phyloP scores from a whole-genome alignment of 2,329 filamentous ascomycete genomes.

The Penicillium occitanis region DNA sequence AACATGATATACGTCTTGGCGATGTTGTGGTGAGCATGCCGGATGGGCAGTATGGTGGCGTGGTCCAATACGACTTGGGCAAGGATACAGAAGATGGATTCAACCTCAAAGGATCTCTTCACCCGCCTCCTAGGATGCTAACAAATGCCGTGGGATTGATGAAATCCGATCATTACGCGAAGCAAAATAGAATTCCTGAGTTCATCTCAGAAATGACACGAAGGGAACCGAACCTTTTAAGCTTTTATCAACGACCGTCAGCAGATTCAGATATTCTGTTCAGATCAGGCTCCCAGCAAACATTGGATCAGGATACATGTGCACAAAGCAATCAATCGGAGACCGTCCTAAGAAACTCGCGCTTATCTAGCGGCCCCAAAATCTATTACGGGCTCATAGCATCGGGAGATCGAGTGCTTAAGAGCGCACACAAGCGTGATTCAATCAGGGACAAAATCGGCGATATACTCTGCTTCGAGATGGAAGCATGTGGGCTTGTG shows the following conservation, averaged over 20 bases:
- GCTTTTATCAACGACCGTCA: not conserved
- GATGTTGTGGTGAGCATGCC: constrained; percentile 33
- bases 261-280: constrained; percentile 1
- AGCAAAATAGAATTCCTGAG: constrained; percentile 1
- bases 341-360: not conserved
- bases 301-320: not conserved
- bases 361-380: not conserved
- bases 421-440: constrained; percentile 22
- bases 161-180: constrained; percentile 7
- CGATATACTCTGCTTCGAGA: constrained; percentile 27
- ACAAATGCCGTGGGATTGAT: constrained; percentile 12
- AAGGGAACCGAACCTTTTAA: not conserved
- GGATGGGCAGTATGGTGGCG: constrained; percentile 23
- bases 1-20: constrained; percentile 20
- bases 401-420: constrained; percentile 26
- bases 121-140: constrained; percentile 20
- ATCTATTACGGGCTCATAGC: constrained; percentile 28
- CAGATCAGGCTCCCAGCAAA: not conserved
- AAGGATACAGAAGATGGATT: constrained; percentile 27
- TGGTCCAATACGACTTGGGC: constrained; percentile 34
- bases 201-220: constrained; percentile 6
- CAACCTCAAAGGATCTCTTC: constrained; percentile 25
- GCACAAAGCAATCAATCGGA: not conserved
- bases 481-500: constrained; percentile 25
- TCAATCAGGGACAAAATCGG: constrained; percentile 1